Evolutionary conservation across 2,329 filamentous ascomycete genomes (phyloP).

Genomic region (Aureobasidium subglaciale): DNA sequence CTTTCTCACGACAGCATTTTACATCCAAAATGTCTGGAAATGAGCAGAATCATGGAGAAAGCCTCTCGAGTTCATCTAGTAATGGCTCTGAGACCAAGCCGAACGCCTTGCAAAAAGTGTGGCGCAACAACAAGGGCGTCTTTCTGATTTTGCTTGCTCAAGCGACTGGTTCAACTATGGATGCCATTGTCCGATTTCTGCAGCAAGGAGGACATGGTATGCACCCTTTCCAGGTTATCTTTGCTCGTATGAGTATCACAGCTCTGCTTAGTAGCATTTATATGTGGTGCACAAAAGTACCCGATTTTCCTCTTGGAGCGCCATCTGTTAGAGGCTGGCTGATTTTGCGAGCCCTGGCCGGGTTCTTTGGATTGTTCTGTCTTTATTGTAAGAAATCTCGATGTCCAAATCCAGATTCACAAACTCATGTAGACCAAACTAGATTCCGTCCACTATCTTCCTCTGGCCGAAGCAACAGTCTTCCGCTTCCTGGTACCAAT

Average conservation of each 20-base stretch:
- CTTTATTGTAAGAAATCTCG: background rate
- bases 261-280: background rate
- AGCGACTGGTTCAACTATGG: conserved; percentile 6
- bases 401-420: background rate
- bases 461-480: conserved; percentile 9
- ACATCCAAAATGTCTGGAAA: background rate
- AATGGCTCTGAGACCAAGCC: background rate
- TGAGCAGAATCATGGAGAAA: background rate
- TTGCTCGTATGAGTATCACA: conserved; percentile 11
- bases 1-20: background rate
- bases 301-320: background rate
- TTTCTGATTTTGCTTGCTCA: conserved; percentile 12
- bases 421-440: background rate
- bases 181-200: conserved; percentile 12
- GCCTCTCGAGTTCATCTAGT: background rate
- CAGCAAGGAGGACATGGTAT: conserved; percentile 4
- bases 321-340: background rate
- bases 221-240: conserved; percentile 13
- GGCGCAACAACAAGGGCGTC: conserved; percentile 12
- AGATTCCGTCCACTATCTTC: conserved; percentile 13
- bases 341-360: background rate
- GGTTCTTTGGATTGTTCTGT: conserved; percentile 9
- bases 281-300: conserved; percentile 5
- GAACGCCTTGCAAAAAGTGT: background rate
- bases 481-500: conserved; percentile 11